These are phyloP conservation scores for Cryptosporidium sp. DNA, from an alignment of 169 alveolate genomes.

Conservation along the genomic window DNA sequence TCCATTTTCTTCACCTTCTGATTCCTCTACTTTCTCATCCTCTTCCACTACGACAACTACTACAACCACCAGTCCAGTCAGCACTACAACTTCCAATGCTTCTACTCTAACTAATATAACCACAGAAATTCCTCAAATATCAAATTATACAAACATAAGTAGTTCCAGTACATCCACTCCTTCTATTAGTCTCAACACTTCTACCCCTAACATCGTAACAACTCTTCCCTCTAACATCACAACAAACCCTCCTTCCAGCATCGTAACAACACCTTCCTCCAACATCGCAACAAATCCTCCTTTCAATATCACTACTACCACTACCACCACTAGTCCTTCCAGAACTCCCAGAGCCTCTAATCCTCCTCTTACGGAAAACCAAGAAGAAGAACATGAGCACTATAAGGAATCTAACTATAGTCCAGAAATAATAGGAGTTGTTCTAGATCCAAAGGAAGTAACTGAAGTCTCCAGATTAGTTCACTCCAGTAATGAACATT, in stretches of 20 bases:
- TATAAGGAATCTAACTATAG: slow-evolving; percentile 17
- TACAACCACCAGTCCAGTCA: background rate
- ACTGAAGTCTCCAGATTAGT: slow-evolving; percentile 61
- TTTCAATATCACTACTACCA: too few relatives aligned
- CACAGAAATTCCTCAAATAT: background rate
- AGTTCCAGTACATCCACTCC: background rate
- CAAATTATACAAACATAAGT: background rate
- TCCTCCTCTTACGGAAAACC: background rate
- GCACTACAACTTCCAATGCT: background rate
- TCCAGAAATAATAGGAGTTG: slow-evolving; percentile 74
- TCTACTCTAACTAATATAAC: background rate
- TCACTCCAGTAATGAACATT: slow-evolving; percentile 41
- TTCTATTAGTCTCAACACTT: background rate
- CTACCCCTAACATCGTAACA: background rate
- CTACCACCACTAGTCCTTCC: background rate
- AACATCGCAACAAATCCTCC: too few relatives aligned
- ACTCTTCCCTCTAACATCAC: too few relatives aligned
- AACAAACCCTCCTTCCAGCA: background rate
- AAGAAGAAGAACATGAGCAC: background rate
- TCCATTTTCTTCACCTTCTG: background rate
- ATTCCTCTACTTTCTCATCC: background rate
- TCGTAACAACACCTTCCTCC: too few relatives aligned
- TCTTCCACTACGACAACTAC: background rate
- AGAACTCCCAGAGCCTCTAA: background rate
- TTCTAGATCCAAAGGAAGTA: slow-evolving; percentile 50